Evolutionary conservation across 768 basidiomycete species (phyloP), one percentile per base, ranked within the genome.

Genomic region (Lactarius sp.): DNA sequence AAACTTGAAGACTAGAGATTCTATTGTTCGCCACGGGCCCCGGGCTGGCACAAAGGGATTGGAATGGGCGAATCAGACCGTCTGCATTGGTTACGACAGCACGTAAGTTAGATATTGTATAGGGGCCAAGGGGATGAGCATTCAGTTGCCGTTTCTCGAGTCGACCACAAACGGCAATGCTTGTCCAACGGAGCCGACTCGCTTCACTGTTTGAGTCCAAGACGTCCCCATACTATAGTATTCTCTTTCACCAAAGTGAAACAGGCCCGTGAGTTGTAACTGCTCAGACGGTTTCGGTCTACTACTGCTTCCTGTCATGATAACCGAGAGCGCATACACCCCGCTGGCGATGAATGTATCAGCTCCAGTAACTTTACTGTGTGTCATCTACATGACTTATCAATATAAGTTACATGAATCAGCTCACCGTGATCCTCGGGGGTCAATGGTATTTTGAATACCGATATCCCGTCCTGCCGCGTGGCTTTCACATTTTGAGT

Each of bases 381-480:
- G 27, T 27, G 27, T 27, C 27, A 27, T 27, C 27, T 41, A 41
- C 37, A 54, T 54, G 27, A 27, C 9, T 53, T 18, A 54, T 22
- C n/a, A 54, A 12, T 3, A 14, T 27, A 27, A 27, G 27, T 27
- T 18, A 16, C 16, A 44, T 22, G 14, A 56, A 56, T 56, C 54
- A 44, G 39, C 41, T 9, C 42, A 33, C 18, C 31, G 55, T 56
- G 41, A 56, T 56, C 55, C 42, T 56, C 55, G 55, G 55, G 41
- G 16, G 9, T 44, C 6, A 44, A 33, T 20, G 13, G 10, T 20
- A 13, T 22, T n/a, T 44, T 18, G 18, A 6, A 18, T n/a, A 6
- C 44, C 44, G 18, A 37, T 37, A 37, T 37, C 36, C 4, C 36
- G 36, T 6, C 36, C 36, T 7, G 36, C 10, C 10, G 10, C 36